These are phyloP conservation scores for Huntiella omanensis DNA, from an alignment of 2,329 filamentous ascomycete species.

Conservation along the genomic window DNA sequence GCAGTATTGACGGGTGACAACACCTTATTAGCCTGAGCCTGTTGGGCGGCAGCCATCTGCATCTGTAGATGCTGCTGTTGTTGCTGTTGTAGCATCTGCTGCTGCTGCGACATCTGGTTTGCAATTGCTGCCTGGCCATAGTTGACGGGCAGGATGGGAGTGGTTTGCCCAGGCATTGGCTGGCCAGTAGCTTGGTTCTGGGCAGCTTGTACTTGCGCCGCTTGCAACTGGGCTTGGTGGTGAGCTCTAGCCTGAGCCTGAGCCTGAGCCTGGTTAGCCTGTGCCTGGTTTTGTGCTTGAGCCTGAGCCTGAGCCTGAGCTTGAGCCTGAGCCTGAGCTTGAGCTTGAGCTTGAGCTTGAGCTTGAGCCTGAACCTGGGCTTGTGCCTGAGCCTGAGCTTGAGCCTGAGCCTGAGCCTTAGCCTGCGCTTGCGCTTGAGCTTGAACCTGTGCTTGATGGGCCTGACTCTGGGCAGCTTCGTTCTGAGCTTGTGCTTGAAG, in stretches of 20 bases:
- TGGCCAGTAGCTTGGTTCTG: conserved; percentile 20
- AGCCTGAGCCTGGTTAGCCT: conserved; percentile 10
- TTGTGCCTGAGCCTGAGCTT: conserved; percentile 10
- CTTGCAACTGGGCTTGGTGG: conserved; percentile 3
- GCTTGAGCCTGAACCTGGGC: conserved; percentile 12
- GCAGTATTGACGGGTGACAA: conserved; percentile 30
- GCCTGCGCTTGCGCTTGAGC: conserved; percentile 12
- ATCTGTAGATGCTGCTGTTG: conserved; percentile 12
- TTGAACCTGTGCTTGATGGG: conserved; percentile 13
- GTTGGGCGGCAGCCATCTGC: conserved; percentile 12
- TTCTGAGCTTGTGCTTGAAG: conserved; percentile 10
- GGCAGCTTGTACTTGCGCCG: not conserved
- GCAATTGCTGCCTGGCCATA: too few species aligned
- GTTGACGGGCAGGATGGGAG: too few species aligned
- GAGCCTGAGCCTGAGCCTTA: conserved; percentile 12
- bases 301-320: conserved; percentile 12
- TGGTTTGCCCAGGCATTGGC: conserved; percentile 13
- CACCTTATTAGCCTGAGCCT: conserved; percentile 17
- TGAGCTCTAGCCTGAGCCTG: conserved; percentile 11
- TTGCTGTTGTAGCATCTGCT: conserved; percentile 12
- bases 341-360: conserved; percentile 13
- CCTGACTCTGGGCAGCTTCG: conserved; percentile 12
- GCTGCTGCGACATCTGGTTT: conserved; percentile 12
- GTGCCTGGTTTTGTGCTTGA: conserved; percentile 15
- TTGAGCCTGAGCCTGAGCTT: not conserved